Evolutionary conservation across 164 flowering plant genomes (phyloP), one percentile per base, ranked within the genome.

Genomic region (Berberis vulgaris): DNA sequence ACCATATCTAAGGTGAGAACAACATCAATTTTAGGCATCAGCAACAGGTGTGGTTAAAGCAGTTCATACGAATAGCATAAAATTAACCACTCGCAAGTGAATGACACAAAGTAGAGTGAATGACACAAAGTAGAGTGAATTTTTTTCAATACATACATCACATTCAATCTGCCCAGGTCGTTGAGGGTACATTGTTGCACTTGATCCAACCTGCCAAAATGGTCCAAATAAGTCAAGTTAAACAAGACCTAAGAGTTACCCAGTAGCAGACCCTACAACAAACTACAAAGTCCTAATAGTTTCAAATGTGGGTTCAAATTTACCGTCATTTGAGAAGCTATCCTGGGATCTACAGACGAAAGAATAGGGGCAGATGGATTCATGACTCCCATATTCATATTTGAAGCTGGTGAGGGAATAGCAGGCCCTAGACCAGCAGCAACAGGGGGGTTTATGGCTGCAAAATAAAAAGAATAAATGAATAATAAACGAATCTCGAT

Each of bases 131-230:
- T n/a, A n/a, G n/a, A n/a, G n/a, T n/a, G 43, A 57, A 57, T 40
- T n/a, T 26, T 13, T 55, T 9, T 52, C 41, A 57, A 65, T 67
- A 68, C 97, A 5, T 65, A 94, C 98, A 76, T 90, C 97, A 80
- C 98, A 94, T 79, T 85, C 97, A 7, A 67, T 69, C 67, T 87
- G 87, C 63, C 97, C 97, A 67, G 95, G 91, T 63, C 96, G 80
- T 71, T 90, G 97, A 72, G 97, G 97, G 61, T 88, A 88, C 43
- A 87, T 41, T 49, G 78, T 61, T 45, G 75, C 61, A 42, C 63
- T 79, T 65, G 74, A 59, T 49, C 85, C 88, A 56, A 86, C 60
- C 98, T 90, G 86, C 83, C 83, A 73, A 40, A 67, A 39, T 49
- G 41, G 26, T 60, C 8, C 13, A 3, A 4, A 46, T 46, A 46